Evolutionary conservation across 495 filamentous ascomycete species (phyloP).

Genomic region (Penicillium crystallinum): DNA sequence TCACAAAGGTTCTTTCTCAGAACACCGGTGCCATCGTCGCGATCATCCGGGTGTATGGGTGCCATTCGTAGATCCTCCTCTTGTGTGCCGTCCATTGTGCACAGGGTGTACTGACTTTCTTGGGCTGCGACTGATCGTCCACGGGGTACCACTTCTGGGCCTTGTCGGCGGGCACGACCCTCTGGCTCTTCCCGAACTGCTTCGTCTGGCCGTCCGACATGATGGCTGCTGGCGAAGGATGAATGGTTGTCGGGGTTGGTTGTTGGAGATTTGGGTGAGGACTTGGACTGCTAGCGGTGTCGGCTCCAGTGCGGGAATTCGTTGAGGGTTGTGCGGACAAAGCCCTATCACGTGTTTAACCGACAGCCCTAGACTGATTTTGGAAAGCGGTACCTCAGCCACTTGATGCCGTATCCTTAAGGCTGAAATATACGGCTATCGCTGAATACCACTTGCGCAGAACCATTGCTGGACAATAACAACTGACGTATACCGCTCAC

Average conservation of each 20-base stretch:
- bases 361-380: conserved; percentile 2
- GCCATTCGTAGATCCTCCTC: conserved; percentile 15
- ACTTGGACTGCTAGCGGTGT: conserved; percentile 25
- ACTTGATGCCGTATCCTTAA: conserved; percentile 1
- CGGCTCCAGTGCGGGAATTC: conserved; percentile 15
- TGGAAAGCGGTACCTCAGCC: neutral
- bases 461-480: conserved; percentile 27
- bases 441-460: conserved; percentile 19
- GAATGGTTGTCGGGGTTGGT: conserved; percentile 49
- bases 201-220: conserved; percentile 79
- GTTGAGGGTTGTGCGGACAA: conserved; percentile 9
- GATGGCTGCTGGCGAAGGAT: conserved; percentile 42
- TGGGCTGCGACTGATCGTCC: conserved; percentile 83
- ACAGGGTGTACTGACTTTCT: conserved; percentile 68
- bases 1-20: conserved; percentile 11
- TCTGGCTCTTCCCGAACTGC: conserved; percentile 96
- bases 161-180: conserved; percentile 81
- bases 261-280: conserved; percentile 41
- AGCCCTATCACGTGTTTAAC: conserved; percentile 23
- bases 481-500: conserved; percentile 37
- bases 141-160: conserved; percentile 99
- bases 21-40: conserved; percentile 31
- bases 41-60: conserved; percentile 23
- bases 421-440: conserved; percentile 14
- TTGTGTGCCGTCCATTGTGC: conserved; percentile 9